phyloP scores from a whole-genome alignment of 2,329 filamentous ascomycete species.

The Fusarium temperatum region DNA sequence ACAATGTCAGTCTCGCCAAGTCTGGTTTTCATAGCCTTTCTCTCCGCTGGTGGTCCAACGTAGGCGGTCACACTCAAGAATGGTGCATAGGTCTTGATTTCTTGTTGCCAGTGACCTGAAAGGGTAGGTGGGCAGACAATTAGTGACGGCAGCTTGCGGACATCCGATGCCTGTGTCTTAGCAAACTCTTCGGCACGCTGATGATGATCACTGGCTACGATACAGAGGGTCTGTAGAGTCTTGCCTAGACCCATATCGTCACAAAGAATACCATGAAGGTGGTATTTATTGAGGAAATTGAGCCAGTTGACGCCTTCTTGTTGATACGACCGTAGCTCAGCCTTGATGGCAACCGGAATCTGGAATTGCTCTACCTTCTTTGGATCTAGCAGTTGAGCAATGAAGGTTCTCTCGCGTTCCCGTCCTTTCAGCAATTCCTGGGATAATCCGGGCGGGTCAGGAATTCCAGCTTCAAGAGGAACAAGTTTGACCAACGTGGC shows the following conservation, averaged over 20 bases:
- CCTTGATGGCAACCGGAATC: constrained; percentile 97
- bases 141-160: constrained; percentile 83
- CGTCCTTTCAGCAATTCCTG: constrained; percentile 87
- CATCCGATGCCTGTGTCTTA: constrained; percentile 81
- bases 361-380: constrained; percentile 96
- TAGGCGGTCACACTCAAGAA: constrained; percentile 92
- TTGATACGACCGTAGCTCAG: constrained; percentile 94
- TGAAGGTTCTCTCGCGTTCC: constrained; percentile 95
- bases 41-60: constrained; percentile 86
- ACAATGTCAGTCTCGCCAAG: constrained; percentile 88
- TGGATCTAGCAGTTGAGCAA: constrained; percentile 92
- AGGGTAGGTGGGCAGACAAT: constrained; percentile 97
- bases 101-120: constrained; percentile 98
- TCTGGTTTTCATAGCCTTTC: constrained; percentile 73
- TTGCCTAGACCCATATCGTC: constrained; percentile 99
- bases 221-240: constrained; percentile 95
- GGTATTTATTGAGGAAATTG: constrained; percentile 96
- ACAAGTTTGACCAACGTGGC: constrained; percentile 97
- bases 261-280: constrained; percentile 96
- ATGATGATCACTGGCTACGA: constrained; percentile 97
- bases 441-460: constrained; percentile 92
- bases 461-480: constrained; percentile 94
- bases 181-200: constrained; percentile 89
- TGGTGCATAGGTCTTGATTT: constrained; percentile 93
- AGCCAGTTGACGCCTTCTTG: constrained; percentile 99